phyloP scores from a whole-genome alignment of 1,284 basidiomycete species.

The Melampsora americana region DNA sequence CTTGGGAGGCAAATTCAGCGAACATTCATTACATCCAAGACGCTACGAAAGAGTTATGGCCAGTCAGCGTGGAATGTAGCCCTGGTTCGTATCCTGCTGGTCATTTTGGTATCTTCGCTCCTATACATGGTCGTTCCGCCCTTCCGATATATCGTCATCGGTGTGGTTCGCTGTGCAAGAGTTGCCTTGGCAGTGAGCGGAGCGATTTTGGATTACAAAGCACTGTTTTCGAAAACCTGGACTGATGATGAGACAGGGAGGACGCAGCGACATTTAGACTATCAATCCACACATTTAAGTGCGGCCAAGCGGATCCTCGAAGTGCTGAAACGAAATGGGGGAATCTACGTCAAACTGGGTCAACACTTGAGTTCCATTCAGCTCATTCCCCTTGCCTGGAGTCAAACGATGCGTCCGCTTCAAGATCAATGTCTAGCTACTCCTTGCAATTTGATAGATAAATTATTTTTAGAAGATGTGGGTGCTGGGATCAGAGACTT shows the following conservation, averaged over 20 bases:
- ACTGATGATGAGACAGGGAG: slow-evolving; percentile 45
- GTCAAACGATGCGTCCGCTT: slow-evolving; percentile 66
- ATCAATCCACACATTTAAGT: slow-evolving; percentile 69
- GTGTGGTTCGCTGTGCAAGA: slow-evolving; percentile 66
- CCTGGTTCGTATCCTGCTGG: slow-evolving; percentile 49
- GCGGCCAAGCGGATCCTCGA: slow-evolving; percentile 65
- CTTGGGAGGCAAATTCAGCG: no score
- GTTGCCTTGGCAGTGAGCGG: slow-evolving; percentile 57
- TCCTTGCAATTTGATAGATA: slow-evolving; percentile 66
- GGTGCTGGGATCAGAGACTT: slow-evolving; percentile 64
- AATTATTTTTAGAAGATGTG: slow-evolving; percentile 70
- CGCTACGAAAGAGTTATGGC: no score
- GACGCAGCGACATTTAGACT: slow-evolving; percentile 58
- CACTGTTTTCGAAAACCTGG: slow-evolving; percentile 62
- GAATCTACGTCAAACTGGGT: slow-evolving; percentile 81
- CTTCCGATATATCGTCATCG: slow-evolving; percentile 57
- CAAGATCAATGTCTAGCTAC: slow-evolving; percentile 72
- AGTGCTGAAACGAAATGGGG: slow-evolving; percentile 82
- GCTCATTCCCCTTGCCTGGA: slow-evolving; percentile 72
- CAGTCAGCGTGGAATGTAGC: no score
- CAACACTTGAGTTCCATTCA: slow-evolving; percentile 62
- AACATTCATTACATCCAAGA: no score
- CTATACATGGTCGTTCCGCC: slow-evolving; percentile 56
- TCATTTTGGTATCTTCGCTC: slow-evolving; percentile 49
- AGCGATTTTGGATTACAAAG: slow-evolving; percentile 77